phyloP scores from a whole-genome alignment of 352 stramenopile genomes.

The Globisporangium barbulae region DNA sequence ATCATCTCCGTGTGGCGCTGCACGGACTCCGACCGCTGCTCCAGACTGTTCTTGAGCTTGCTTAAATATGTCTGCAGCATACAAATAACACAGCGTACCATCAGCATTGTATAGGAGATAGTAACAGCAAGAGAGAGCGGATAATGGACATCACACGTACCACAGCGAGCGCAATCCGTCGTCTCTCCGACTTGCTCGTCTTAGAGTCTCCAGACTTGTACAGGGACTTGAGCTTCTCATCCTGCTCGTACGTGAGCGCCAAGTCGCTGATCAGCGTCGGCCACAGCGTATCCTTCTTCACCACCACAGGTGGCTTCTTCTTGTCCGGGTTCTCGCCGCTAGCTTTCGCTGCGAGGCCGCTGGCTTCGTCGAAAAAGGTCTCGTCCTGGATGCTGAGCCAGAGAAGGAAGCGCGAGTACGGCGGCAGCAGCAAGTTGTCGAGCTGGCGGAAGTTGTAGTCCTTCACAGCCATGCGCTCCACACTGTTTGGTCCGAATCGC shows the following conservation, averaged over 20 bases:
- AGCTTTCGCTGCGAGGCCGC: slow-evolving; percentile 39
- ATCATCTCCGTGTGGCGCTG: slow-evolving; percentile 79
- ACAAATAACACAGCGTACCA: background rate
- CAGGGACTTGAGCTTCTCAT: slow-evolving; percentile 86
- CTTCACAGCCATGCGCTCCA: slow-evolving; percentile 82
- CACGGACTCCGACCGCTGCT: slow-evolving; percentile 74
- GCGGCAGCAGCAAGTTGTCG: slow-evolving; percentile 78
- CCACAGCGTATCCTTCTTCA: slow-evolving; percentile 86
- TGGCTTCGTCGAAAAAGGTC: slow-evolving; percentile 76
- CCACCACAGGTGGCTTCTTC: slow-evolving; percentile 54
- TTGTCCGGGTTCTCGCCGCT: slow-evolving; percentile 50
- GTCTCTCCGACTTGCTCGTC: slow-evolving; percentile 78
- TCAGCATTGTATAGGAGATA: background rate
- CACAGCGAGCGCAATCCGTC: slow-evolving; percentile 79
- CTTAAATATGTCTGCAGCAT: slow-evolving; percentile 80
- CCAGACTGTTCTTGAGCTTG: slow-evolving; percentile 82
- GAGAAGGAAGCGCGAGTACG: slow-evolving; percentile 87
- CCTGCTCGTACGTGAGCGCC: slow-evolving; percentile 85
- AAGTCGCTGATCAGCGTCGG: slow-evolving; percentile 72
- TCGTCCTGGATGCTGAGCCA: slow-evolving; percentile 89
- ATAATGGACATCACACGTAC: slow-evolving; percentile 28
- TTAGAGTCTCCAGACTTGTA: slow-evolving; percentile 87
- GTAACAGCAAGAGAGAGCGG: background rate
- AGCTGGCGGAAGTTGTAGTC: slow-evolving; percentile 90
- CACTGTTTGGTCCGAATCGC: slow-evolving; percentile 80